Percentiles rank a stretch among this genome's conserved stretches.
Conservation (phyloP, 1,284 basidiomycete genomes). For the Leucocoprinus gongylophorus region DNA sequence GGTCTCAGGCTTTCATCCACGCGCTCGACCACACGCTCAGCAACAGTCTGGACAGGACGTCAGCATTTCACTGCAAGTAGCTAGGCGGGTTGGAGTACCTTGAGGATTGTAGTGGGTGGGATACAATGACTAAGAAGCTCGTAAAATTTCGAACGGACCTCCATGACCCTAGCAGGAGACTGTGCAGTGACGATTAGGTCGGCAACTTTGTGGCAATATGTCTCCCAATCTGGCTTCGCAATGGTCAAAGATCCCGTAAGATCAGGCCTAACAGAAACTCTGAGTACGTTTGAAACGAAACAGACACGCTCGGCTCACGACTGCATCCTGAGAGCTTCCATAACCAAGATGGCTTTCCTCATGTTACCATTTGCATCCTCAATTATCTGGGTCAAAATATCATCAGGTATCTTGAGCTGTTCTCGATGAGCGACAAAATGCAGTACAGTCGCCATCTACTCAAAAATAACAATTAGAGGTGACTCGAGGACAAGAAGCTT, state of each 20-base stretch:
- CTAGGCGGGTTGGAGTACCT: conserved; percentile 44
- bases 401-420: conserved; percentile 72
- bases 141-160: conserved; percentile 89
- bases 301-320: conserved; percentile 43
- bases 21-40: conserved; percentile 77
- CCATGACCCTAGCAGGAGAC: conserved; percentile 85
- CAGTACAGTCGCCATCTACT: conserved; percentile 77
- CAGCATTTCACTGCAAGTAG: background rate
- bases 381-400: conserved; percentile 70
- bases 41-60: conserved; percentile 61
- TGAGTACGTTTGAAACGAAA: conserved; percentile 7
- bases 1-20: conserved; percentile 87
- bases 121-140: conserved; percentile 97
- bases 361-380: conserved; percentile 85
- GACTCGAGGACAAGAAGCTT: background rate
- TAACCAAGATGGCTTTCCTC: conserved; percentile 89
- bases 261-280: conserved; percentile 47
- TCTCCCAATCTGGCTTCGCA: conserved; percentile 98
- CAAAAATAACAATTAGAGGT: background rate
- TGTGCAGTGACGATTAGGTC: conserved; percentile 92
- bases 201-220: conserved; percentile 93
- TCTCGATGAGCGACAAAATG: conserved; percentile 79
- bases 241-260: conserved; percentile 69
- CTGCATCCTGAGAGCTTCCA: conserved; percentile 97
- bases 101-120: conserved; percentile 87